Evolutionary conservation across 495 filamentous ascomycete genomes (phyloP).

Genomic region (Lasiosphaeria hispida): DNA sequence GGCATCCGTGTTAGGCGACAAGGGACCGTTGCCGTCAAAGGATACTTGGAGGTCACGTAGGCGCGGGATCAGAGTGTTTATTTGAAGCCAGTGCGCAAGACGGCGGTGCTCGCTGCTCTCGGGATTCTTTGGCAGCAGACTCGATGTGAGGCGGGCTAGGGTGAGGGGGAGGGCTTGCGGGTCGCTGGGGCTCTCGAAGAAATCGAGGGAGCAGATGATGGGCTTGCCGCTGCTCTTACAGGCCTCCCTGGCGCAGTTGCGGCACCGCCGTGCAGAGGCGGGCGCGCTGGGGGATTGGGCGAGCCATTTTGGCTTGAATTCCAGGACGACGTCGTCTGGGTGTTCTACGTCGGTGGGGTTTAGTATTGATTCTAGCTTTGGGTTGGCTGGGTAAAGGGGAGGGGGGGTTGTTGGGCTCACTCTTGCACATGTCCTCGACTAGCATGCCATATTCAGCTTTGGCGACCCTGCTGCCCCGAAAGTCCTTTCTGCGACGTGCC

Average conservation of each 20-base stretch:
- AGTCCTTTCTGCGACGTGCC: constrained; percentile 46
- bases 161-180: constrained; percentile 1
- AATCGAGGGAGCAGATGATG: constrained; percentile 31
- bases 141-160: constrained; percentile 2
- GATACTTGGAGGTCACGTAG: constrained; percentile 49
- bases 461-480: constrained; percentile 58
- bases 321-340: constrained; percentile 51
- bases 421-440: constrained; percentile 73
- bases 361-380: neutral
- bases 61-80: constrained; percentile 38
- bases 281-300: constrained; percentile 79
- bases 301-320: constrained; percentile 97
- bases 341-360: constrained; percentile 15
- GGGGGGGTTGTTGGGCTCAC: constrained; percentile 9
- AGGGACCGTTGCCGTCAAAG: constrained; percentile 48
- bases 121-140: neutral
- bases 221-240: constrained; percentile 7
- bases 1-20: constrained; percentile 32
- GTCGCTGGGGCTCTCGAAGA: constrained; percentile 8
- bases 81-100: constrained; percentile 27
- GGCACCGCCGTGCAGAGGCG: constrained; percentile 61
- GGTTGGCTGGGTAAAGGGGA: neutral
- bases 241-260: constrained; percentile 78
- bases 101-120: neutral
- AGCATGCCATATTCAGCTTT: constrained; percentile 64